phyloP scores from a whole-genome alignment of 306 rosid species.

The Malus asiatica region DNA sequence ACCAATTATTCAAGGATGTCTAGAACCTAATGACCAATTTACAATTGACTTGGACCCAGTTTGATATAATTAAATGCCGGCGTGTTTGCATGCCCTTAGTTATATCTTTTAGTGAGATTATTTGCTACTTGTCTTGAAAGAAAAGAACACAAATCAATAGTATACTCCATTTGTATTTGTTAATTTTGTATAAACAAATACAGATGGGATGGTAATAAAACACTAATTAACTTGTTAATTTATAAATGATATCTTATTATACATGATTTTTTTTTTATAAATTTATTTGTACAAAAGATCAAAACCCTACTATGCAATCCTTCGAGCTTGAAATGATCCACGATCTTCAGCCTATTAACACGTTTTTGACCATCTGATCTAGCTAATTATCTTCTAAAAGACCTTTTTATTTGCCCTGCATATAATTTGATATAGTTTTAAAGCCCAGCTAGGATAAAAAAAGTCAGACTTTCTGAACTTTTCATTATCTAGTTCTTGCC shows the following conservation, averaged over 20 bases:
- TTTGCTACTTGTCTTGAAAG: not conserved
- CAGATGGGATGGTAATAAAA: not conserved
- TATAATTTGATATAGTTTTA: not conserved
- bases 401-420: not conserved
- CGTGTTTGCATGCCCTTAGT: not conserved
- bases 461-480: not conserved
- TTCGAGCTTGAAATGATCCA: not conserved
- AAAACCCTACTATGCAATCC: not conserved
- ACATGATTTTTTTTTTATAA: not conserved
- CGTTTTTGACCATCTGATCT: not conserved
- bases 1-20: not conserved
- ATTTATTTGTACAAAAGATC: not conserved
- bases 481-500: not conserved
- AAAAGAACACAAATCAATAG: not conserved
- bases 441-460: not conserved
- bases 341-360: not conserved
- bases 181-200: not conserved
- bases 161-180: not conserved
- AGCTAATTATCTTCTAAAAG: not conserved
- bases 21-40: not conserved
- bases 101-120: not conserved
- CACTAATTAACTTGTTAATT: not conserved
- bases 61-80: not conserved
- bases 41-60: not conserved
- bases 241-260: not conserved